phyloP scores from a whole-genome alignment of 805 yeast genomes.

The Metschnikowia cerradonensis region DNA sequence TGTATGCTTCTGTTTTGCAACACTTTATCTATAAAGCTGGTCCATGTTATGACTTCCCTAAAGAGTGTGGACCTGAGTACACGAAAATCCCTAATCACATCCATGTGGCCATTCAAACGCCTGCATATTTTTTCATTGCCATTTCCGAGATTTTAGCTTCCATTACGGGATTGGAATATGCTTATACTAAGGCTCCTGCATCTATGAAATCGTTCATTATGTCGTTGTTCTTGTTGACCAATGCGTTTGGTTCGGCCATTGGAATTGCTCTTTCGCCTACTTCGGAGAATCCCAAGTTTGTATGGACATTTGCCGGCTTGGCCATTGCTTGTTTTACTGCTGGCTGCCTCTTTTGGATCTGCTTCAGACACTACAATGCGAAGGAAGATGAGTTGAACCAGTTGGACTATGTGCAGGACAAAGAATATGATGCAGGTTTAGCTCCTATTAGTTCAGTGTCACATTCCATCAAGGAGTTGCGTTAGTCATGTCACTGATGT shows the following conservation, averaged over 20 bases:
- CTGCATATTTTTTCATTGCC: conserved; percentile 70
- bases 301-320: conserved; percentile 65
- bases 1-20: conserved; percentile 73
- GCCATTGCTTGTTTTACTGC: conserved; percentile 55
- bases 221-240: conserved; percentile 63
- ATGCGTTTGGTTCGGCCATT: conserved; percentile 73
- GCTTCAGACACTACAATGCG: conserved; percentile 51
- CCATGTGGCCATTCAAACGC: conserved; percentile 68
- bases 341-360: conserved; percentile 59
- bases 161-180: conserved; percentile 78
- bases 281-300: conserved; percentile 63
- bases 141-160: conserved; percentile 76
- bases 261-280: conserved; percentile 71
- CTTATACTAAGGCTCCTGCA: conserved; percentile 77
- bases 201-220: conserved; percentile 62
- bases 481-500: neutral
- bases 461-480: conserved; percentile 15
- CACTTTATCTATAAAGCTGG: conserved; percentile 63
- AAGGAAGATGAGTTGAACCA: conserved; percentile 56
- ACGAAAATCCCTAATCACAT: conserved; percentile 47
- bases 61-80: conserved; percentile 42
- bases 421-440: conserved; percentile 5
- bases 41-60: conserved; percentile 67
- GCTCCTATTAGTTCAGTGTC: conserved; percentile 15
- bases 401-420: conserved; percentile 35